A percentile compares a stretch with the other conserved stretches of the same genome.
These are phyloP conservation scores for Fusarium pseudonygamai DNA, from an alignment of 2,329 filamentous ascomycete genomes.

Conservation along the genomic window DNA sequence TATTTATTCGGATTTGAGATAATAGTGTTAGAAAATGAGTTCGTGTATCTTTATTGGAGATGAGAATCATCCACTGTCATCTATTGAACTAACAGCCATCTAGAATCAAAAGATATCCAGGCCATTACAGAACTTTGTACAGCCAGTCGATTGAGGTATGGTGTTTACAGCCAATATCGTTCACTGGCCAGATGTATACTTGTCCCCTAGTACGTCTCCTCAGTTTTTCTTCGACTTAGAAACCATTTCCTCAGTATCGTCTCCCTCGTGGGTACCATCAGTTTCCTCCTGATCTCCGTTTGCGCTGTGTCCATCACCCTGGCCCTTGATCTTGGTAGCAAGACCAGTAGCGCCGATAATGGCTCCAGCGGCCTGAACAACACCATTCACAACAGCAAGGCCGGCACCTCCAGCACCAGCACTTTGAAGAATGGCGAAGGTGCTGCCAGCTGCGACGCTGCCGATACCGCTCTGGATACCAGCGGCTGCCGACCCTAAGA, in stretches of 20 bases:
- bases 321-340: not conserved
- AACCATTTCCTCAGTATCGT: not conserved
- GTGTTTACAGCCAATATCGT: not conserved
- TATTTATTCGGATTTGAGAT: too few relatives aligned
- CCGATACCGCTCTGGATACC: slow-evolving; percentile 43
- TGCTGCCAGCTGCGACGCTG: slow-evolving; percentile 34
- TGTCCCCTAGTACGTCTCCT: not conserved
- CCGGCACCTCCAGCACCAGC: slow-evolving; percentile 45
- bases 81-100: not conserved
- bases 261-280: too few relatives aligned
- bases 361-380: slow-evolving; percentile 9
- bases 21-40: not conserved
- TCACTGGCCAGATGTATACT: not conserved
- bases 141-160: not conserved
- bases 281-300: not conserved
- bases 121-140: not conserved
- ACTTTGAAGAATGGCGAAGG: slow-evolving; percentile 47
- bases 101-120: not conserved
- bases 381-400: slow-evolving; percentile 29
- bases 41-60: not conserved
- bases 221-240: not conserved
- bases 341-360: not conserved
- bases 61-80: not conserved
- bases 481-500: slow-evolving; percentile 38
- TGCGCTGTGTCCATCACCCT: too few relatives aligned